Evolutionary conservation across 495 filamentous ascomycete genomes (phyloP).

Genomic region (Evernia prunastri): DNA sequence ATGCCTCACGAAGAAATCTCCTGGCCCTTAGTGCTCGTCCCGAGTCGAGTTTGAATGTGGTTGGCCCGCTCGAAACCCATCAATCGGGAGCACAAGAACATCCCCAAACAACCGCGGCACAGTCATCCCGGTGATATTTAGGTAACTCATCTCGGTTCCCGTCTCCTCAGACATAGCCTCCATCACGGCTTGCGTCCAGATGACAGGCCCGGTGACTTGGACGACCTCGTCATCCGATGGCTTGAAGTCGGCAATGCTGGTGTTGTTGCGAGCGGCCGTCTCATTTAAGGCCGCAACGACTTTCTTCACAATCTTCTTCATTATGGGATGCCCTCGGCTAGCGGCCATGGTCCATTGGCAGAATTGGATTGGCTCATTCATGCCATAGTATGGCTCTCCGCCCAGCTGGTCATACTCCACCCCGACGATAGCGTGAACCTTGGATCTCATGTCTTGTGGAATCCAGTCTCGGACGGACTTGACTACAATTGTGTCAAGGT

Average conservation of each 20-base stretch:
- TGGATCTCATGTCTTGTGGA: slow-evolving; percentile 38
- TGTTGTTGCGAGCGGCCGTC: slow-evolving; percentile 25
- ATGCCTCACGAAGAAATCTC: background rate
- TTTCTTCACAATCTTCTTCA: slow-evolving; percentile 29
- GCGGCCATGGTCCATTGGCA: slow-evolving; percentile 21
- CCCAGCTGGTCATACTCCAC: slow-evolving; percentile 34
- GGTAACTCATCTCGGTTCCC: slow-evolving; percentile 3
- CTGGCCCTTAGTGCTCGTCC: background rate
- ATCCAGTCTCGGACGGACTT: slow-evolving; percentile 45
- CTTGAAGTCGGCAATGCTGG: slow-evolving; percentile 24
- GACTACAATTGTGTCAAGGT: slow-evolving; percentile 50
- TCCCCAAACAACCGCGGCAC: slow-evolving; percentile 11
- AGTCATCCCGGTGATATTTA: slow-evolving; percentile 10
- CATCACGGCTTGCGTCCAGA: slow-evolving; percentile 36
- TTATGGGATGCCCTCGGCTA: slow-evolving; percentile 9
- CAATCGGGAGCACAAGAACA: slow-evolving; percentile 37
- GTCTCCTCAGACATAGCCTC: slow-evolving; percentile 30
- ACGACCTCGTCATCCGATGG: slow-evolving; percentile 32
- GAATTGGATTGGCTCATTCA: slow-evolving; percentile 12
- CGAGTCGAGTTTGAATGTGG: slow-evolving; percentile 10
- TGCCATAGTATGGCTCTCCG: background rate
- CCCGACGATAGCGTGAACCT: slow-evolving; percentile 36
- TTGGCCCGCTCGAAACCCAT: slow-evolving; percentile 34
- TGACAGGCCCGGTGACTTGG: slow-evolving; percentile 36
- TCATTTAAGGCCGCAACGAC: slow-evolving; percentile 32